Evolutionary conservation across 257 asterid genomes (phyloP).

Genomic region (Nicotiana tabacum): DNA sequence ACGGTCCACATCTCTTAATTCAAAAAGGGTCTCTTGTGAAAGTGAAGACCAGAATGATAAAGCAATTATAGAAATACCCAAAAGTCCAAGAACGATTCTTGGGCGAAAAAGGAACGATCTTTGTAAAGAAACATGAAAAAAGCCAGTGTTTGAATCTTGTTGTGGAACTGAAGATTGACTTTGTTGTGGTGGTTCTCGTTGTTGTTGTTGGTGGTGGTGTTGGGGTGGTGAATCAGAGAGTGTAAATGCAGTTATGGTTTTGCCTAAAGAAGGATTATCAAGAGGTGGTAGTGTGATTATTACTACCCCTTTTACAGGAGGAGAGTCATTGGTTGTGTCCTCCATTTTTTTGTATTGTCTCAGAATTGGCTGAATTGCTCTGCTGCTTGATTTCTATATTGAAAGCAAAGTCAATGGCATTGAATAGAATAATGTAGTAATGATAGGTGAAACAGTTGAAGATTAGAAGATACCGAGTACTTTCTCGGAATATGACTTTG

Average conservation of each 20-base stretch:
- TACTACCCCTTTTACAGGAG: slow-evolving; percentile 46
- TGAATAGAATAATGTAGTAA: not conserved
- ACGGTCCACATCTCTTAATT: slow-evolving; percentile 29
- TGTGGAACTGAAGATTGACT: not conserved
- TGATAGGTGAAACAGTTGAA: not conserved
- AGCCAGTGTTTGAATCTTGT: not conserved
- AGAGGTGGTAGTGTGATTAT: slow-evolving; percentile 63
- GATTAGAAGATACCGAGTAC: not conserved
- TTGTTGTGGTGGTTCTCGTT: not conserved
- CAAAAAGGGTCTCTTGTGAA: slow-evolving; percentile 29
- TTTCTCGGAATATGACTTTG: not conserved
- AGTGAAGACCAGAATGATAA: slow-evolving; percentile 43
- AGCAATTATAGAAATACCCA: slow-evolving; percentile 39
- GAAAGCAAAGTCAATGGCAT: not conserved
- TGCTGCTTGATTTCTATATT: not conserved
- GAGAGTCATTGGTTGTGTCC: slow-evolving; percentile 9
- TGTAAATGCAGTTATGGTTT: slow-evolving; percentile 68
- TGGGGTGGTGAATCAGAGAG: slow-evolving; percentile 26
- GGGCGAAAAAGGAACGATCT: slow-evolving; percentile 18
- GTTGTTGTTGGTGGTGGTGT: slow-evolving; percentile 4
- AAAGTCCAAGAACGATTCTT: slow-evolving; percentile 25
- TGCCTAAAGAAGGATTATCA: slow-evolving; percentile 62
- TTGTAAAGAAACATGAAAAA: slow-evolving; percentile 15
- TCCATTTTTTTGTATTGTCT: slow-evolving; percentile 12
- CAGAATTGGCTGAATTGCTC: not conserved